These are phyloP conservation scores for Aureobasidium zeae DNA, from an alignment of 2,329 filamentous ascomycete species.

Conservation along the genomic window DNA sequence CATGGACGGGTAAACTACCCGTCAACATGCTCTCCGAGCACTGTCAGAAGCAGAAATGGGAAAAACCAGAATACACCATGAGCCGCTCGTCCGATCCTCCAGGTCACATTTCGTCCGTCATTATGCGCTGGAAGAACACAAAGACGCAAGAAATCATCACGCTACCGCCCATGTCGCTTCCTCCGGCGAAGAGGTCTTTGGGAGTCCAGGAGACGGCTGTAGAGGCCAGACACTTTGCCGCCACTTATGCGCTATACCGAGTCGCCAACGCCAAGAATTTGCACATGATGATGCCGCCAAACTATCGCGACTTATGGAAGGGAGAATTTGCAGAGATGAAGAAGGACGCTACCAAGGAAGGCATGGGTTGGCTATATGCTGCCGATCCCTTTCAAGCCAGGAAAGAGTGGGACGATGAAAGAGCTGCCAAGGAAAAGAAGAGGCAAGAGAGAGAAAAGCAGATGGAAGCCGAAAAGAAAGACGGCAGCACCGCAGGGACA, in stretches of 20 bases:
- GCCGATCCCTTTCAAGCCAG: conserved; percentile 83
- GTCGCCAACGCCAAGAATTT: conserved; percentile 94
- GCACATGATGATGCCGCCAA: conserved; percentile 86
- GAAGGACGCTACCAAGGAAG: conserved; percentile 66
- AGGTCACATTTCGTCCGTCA: conserved; percentile 60
- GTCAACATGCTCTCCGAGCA: conserved; percentile 90
- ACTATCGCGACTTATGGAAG: conserved; percentile 85
- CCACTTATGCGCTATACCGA: conserved; percentile 81
- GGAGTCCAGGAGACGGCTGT: conserved; percentile 69
- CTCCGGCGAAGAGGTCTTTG: conserved; percentile 58
- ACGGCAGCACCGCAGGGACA: conserved; percentile 30
- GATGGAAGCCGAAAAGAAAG: conserved; percentile 48
- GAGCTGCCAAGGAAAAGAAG: conserved; percentile 68
- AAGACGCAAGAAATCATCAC: conserved; percentile 72
- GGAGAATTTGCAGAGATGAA: conserved; percentile 76
- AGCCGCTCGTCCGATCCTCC: conserved; percentile 22
- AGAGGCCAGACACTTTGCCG: conserved; percentile 88
- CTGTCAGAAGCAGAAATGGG: conserved; percentile 93
- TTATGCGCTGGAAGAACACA: conserved; percentile 60
- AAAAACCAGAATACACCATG: conserved; percentile 83
- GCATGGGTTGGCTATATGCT: conserved; percentile 81
- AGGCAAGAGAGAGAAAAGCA: conserved; percentile 57
- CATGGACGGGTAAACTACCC: conserved; percentile 95
- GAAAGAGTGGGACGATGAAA: conserved; percentile 69
- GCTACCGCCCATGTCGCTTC: conserved; percentile 74